These are phyloP conservation scores for Neodidymelliopsis sp. DNA, from an alignment of 2,329 filamentous ascomycete genomes.

Conservation along the genomic window DNA sequence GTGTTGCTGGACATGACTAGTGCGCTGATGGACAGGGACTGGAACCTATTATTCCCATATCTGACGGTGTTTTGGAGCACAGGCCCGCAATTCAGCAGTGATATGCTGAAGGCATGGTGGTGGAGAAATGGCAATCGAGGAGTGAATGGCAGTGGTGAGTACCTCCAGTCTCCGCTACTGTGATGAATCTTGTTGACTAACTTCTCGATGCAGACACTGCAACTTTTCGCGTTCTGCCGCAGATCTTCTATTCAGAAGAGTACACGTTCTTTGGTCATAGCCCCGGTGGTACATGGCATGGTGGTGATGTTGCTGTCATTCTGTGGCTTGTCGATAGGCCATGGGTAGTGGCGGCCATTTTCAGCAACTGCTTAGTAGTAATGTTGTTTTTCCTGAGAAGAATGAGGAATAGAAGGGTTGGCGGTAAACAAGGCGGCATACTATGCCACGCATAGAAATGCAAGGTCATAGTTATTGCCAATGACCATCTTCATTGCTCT, in stretches of 20 bases:
- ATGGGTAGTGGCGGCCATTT: constrained; percentile 10
- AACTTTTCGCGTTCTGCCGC: constrained; percentile 31
- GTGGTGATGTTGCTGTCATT: constrained; percentile 35
- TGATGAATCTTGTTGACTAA: background rate
- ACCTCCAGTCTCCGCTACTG: no score
- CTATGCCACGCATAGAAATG: no score
- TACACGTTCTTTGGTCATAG: constrained; percentile 42
- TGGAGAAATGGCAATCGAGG: background rate
- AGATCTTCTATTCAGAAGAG: constrained; percentile 39
- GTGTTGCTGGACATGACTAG: constrained; percentile 30
- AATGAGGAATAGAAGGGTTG: background rate
- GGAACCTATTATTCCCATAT: constrained; percentile 33
- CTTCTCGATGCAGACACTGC: constrained; percentile 3
- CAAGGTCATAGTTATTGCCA: no score
- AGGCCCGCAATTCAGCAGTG: constrained; percentile 37
- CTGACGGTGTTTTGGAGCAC: constrained; percentile 43
- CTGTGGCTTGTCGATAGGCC: constrained; percentile 34
- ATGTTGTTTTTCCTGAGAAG: background rate
- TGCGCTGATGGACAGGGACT: constrained; percentile 17
- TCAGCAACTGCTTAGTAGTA: background rate
- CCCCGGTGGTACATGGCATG: constrained; percentile 44
- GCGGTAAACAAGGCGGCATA: background rate
- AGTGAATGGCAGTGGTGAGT: background rate
- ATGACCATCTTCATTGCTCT: no score
- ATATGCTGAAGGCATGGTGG: constrained; percentile 36